phyloP scores from a whole-genome alignment of 192 early-diverging fungal species.

The Allomyces arbusculus region DNA sequence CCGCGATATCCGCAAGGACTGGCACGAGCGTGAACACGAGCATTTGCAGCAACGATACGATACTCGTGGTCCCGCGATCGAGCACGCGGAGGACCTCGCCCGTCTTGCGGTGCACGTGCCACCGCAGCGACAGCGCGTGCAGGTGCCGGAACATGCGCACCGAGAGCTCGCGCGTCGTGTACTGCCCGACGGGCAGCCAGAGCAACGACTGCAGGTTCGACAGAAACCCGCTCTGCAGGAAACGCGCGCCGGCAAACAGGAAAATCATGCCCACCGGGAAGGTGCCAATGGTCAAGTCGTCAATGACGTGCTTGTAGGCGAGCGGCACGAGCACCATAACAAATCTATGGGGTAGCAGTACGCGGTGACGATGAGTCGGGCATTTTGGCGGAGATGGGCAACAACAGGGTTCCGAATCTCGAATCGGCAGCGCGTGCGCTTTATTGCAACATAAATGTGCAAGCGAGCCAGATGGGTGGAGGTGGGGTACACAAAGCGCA shows the following conservation, averaged over 20 bases:
- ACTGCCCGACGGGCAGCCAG: constrained; percentile 89
- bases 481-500: no score
- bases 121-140: constrained; percentile 69
- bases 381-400: no score
- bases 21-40: background rate
- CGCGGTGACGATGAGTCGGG: constrained; percentile 3
- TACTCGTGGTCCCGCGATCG: constrained; percentile 50
- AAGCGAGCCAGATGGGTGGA: no score
- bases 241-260: constrained; percentile 37
- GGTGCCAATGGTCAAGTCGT: constrained; percentile 23
- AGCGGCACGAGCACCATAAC: constrained; percentile 70
- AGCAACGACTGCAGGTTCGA: constrained; percentile 59
- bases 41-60: constrained; percentile 8
- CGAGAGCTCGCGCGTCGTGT: constrained; percentile 78
- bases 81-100: constrained; percentile 83
- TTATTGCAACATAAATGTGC: no score
- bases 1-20: background rate
- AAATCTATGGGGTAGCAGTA: constrained; percentile 7
- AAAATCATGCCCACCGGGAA: constrained; percentile 37
- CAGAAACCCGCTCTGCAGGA: constrained; percentile 56
- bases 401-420: no score
- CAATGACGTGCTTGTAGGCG: constrained; percentile 66
- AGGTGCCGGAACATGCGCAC: constrained; percentile 77
- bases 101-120: constrained; percentile 86
- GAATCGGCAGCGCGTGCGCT: no score